Conservation (phyloP, 1,284 basidiomycete genomes). For the Ganoderma meredithae region DNA sequence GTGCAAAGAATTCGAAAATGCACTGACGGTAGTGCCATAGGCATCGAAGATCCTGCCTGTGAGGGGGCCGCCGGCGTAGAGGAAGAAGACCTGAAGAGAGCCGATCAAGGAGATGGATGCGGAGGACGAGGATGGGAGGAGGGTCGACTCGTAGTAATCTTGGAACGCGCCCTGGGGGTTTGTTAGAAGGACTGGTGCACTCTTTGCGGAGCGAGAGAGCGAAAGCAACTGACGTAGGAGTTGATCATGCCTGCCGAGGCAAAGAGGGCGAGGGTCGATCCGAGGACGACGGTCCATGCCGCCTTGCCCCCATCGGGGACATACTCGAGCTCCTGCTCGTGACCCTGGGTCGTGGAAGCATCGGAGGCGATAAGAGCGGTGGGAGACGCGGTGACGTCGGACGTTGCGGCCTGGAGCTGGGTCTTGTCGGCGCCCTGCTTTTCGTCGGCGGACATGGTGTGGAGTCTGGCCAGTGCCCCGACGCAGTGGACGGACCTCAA, state of each 20-base stretch:
- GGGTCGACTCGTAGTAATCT: conserved; percentile 31
- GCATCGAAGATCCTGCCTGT: conserved; percentile 49
- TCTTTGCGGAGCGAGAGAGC: too few species aligned
- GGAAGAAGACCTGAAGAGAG: conserved; percentile 50
- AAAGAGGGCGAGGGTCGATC: conserved; percentile 27
- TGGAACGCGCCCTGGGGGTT: conserved; percentile 28
- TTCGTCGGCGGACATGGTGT: background rate
- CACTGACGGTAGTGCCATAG: conserved; percentile 35
- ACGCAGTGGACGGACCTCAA: background rate
- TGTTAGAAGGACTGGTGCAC: too few species aligned
- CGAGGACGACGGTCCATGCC: conserved; percentile 31
- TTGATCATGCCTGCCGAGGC: conserved; percentile 33
- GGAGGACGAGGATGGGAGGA: conserved; percentile 28
- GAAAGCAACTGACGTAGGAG: conserved; percentile 24
- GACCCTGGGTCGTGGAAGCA: background rate
- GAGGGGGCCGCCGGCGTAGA: conserved; percentile 44
- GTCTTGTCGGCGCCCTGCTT: background rate
- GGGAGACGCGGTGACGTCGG: background rate
- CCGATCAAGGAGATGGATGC: conserved; percentile 51
- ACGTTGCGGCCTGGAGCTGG: background rate
- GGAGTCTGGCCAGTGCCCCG: background rate
- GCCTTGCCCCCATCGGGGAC: conserved; percentile 28
- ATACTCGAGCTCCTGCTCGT: conserved; percentile 16
- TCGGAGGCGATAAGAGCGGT: background rate
- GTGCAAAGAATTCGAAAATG: background rate